These are phyloP conservation scores for Artemisia annua DNA, from an alignment of 129 eudicot species.

Conservation along the genomic window DNA sequence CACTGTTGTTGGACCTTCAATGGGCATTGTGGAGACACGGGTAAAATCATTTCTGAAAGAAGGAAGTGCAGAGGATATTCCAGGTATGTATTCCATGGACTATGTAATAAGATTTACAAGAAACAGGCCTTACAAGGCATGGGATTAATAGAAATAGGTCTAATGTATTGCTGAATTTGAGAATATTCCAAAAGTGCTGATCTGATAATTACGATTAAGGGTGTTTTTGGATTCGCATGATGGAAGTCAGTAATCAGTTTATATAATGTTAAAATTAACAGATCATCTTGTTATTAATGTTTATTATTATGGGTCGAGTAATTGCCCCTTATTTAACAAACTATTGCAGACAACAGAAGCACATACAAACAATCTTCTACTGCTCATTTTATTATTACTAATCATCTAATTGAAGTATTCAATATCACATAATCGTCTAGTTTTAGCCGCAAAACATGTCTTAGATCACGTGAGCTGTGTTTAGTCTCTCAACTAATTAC, in stretches of 20 bases:
- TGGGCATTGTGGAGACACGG: conserved; percentile 72
- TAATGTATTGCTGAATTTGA: neutral
- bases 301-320: too few relatives aligned
- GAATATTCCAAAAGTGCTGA: neutral
- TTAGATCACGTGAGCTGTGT: too few relatives aligned
- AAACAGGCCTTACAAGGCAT: neutral
- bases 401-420: too few relatives aligned
- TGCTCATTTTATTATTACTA: too few relatives aligned
- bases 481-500: too few relatives aligned
- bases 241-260: neutral
- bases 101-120: neutral
- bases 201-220: neutral
- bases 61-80: conserved; percentile 44
- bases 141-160: neutral
- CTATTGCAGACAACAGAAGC: too few relatives aligned
- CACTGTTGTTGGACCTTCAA: conserved; percentile 78
- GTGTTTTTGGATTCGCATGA: neutral
- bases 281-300: too few relatives aligned
- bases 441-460: too few relatives aligned
- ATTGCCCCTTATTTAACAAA: too few relatives aligned
- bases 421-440: too few relatives aligned
- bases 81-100: conserved; percentile 38
- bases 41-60: conserved; percentile 60
- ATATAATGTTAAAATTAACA: neutral
- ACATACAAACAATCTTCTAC: too few relatives aligned